phyloP scores from a whole-genome alignment of 2,329 filamentous ascomycete species.

The Fusarium napiforme region DNA sequence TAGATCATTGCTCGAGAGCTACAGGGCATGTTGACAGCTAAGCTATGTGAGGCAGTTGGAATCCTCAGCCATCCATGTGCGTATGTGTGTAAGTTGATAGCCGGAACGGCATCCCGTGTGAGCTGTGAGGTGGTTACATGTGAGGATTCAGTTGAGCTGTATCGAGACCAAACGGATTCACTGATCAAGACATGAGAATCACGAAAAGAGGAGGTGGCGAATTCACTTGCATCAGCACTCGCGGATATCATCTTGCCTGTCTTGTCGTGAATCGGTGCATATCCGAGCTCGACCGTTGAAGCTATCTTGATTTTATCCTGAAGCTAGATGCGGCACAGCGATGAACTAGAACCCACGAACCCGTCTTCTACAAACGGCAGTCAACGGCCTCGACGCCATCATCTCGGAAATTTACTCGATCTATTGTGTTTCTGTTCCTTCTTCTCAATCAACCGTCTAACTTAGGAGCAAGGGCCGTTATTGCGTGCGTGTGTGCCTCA shows the following conservation, averaged over 20 bases:
- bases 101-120: slow-evolving; percentile 2
- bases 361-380: neutral
- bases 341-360: neutral
- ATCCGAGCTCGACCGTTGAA: slow-evolving; percentile 7
- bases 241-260: neutral
- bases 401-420: slow-evolving; percentile 7
- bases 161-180: neutral
- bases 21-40: neutral
- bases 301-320: slow-evolving; percentile 24
- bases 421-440: neutral
- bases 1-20: neutral
- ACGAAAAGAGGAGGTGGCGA: slow-evolving; percentile 30
- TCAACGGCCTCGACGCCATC: neutral
- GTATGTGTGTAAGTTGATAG: neutral
- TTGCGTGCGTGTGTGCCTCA: slow-evolving; percentile 2
- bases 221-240: neutral
- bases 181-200: slow-evolving; percentile 16
- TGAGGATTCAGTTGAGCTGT: neutral
- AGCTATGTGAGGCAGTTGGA: neutral
- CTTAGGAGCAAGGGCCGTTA: neutral
- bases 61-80: neutral
- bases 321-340: slow-evolving; percentile 19
- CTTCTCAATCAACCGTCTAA: neutral
- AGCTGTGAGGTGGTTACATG: neutral
- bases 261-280: neutral